Evolutionary conservation across 768 basidiomycete species (phyloP).

Genomic region (Lentinula boryana): DNA sequence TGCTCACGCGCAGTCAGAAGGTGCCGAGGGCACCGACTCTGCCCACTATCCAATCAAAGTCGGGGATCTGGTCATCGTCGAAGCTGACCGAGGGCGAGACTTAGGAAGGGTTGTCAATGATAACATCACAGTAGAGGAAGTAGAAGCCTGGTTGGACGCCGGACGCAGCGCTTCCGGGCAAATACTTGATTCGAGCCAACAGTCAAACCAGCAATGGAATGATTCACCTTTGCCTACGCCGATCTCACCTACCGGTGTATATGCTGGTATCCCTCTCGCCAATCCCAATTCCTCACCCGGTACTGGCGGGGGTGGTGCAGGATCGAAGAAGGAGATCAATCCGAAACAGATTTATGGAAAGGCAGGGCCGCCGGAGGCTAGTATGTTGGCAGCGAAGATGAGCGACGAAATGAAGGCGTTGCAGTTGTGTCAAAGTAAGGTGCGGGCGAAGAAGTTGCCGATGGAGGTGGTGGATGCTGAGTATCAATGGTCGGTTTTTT

Average conservation of each 20-base stretch:
- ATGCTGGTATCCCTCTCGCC: background rate
- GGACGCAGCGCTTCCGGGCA: slow-evolving; percentile 11
- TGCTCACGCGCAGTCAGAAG: background rate
- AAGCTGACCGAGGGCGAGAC: slow-evolving; percentile 93
- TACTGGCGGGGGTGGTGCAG: slow-evolving; percentile 14
- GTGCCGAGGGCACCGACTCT: background rate
- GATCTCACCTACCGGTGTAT: slow-evolving; percentile 3
- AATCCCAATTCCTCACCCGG: slow-evolving; percentile 14
- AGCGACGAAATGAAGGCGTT: slow-evolving; percentile 92
- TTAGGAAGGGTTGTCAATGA: slow-evolving; percentile 90
- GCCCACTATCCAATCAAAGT: slow-evolving; percentile 44
- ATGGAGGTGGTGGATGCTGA: slow-evolving; percentile 99
- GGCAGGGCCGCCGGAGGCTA: slow-evolving; percentile 75
- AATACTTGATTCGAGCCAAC: slow-evolving; percentile 35
- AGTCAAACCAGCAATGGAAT: slow-evolving; percentile 12
- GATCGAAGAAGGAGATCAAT: slow-evolving; percentile 84
- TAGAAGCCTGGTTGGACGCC: slow-evolving; percentile 69
- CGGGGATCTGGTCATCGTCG: slow-evolving; percentile 93
- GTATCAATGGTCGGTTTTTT: slow-evolving; percentile 81
- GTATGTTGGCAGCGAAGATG: slow-evolving; percentile 73
- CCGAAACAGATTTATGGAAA: slow-evolving; percentile 96
- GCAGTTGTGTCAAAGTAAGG: slow-evolving; percentile 86
- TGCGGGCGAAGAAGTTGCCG: slow-evolving; percentile 87
- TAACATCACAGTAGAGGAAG: slow-evolving; percentile 82
- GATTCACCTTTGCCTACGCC: slow-evolving; percentile 1